Base-by-base conservation (phyloP, 441 rosid genomes). In the Melastoma candidum region DNA sequence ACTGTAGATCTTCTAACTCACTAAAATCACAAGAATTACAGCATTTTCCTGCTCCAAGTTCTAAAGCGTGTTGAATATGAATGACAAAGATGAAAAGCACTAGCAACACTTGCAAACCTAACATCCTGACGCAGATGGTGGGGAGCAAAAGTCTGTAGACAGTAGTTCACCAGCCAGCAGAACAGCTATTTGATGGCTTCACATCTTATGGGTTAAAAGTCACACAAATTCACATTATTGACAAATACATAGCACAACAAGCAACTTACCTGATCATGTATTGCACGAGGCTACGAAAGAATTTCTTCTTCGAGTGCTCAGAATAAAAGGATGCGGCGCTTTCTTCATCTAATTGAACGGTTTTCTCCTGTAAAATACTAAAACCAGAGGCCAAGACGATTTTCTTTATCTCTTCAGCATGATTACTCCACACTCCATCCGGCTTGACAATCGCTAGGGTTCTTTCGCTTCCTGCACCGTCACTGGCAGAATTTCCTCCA, bases 391-490 rank as follows among this genome's bases (percentile, higher is more conserved):
- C 83, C 57, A 67, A 14, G 66, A 85, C 60, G 13, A 69, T 54
- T 54, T 52, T 60, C 69, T 77, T 85, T 54, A 90, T 78, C 24
- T 48, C 61, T 4, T 77, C 82, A 22, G 80, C 67, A 63, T 78
- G 75, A 65, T 85, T 82, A 56, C 96, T 81, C 1, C 65, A 58
- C 63, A 87, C 56, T 53, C 98, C 96, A 63, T 90, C 98, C 12
- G 95, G 95, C 68, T 90, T 87, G 65, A 90, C 71, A 63, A 90
- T 78, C 29, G 78, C 96, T 53, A 90, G 29, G 24, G 93, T 90
- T 58, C 67, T 79, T 67, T 80, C 90, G 63, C 57, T 56, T 39
- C 58, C 73, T 27, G 47, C 26, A 61, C 48, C 64, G 53, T 62
- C 83, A 49, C 63, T 36, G 41, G 77, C 63, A 24, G 70, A 69